A percentile compares a stretch with the other conserved stretches of the same genome.
phyloP scores from a whole-genome alignment of 2,329 filamentous ascomycete genomes.

The Colletotrichum tropicale region DNA sequence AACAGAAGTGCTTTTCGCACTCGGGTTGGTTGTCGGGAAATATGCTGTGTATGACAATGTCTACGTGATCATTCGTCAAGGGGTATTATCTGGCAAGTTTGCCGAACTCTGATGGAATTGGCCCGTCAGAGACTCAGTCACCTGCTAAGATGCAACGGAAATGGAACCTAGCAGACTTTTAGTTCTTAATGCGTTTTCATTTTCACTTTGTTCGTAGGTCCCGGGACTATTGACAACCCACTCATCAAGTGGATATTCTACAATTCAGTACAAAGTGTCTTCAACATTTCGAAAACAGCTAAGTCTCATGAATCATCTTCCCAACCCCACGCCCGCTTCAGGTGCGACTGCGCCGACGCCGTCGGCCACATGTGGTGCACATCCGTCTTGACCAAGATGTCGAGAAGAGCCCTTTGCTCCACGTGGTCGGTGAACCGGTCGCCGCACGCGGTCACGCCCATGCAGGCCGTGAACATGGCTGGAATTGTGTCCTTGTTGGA shows the following conservation, averaged over 20 bases:
- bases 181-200: neutral
- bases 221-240: neutral
- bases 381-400: slow-evolving; percentile 51
- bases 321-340: slow-evolving; percentile 57
- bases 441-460: slow-evolving; percentile 55
- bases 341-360: slow-evolving; percentile 45
- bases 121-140: neutral
- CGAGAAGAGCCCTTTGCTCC: slow-evolving; percentile 53
- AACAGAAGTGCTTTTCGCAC: neutral
- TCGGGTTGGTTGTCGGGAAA: neutral
- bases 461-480: slow-evolving; percentile 59
- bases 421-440: slow-evolving; percentile 49
- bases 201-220: neutral
- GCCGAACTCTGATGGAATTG: neutral
- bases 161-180: neutral
- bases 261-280: neutral
- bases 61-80: neutral
- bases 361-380: slow-evolving; percentile 57
- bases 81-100: neutral
- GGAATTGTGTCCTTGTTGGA: slow-evolving; percentile 61
- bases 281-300: neutral
- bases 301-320: neutral
- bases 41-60: neutral
- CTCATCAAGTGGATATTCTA: neutral
- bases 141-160: neutral